A percentile compares a stretch with the other conserved stretches of the same genome.
Evolutionary conservation across 192 early-diverging fungal genomes (phyloP).

Genomic region (Chytriomyces hyalinus): DNA sequence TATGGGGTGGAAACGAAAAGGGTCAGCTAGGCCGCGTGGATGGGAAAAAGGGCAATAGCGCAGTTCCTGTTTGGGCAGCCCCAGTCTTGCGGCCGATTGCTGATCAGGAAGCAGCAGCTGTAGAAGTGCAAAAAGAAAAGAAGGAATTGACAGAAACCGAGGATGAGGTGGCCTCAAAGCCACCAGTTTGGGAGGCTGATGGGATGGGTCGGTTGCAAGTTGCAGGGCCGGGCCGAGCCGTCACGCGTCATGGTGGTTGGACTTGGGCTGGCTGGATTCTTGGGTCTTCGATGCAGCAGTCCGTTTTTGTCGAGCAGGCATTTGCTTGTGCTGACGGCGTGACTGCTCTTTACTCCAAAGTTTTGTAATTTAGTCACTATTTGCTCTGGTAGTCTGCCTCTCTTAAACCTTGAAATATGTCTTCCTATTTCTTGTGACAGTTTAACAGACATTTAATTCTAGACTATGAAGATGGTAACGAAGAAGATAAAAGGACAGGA

Average conservation of each 20-base stretch:
- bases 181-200: slow-evolving; percentile 14
- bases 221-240: slow-evolving; percentile 22
- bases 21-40: slow-evolving; percentile 43
- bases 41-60: slow-evolving; percentile 37
- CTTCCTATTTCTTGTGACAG: not conserved
- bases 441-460: too few relatives aligned
- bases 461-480: too few relatives aligned
- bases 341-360: slow-evolving; percentile 29
- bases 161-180: not conserved
- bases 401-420: not conserved
- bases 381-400: not conserved
- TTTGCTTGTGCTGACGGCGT: slow-evolving; percentile 35
- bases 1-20: slow-evolving; percentile 48
- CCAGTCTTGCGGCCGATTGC: not conserved
- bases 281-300: not conserved
- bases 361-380: not conserved
- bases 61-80: slow-evolving; percentile 25
- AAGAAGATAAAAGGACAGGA: too few relatives aligned
- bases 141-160: not conserved
- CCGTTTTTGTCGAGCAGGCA: slow-evolving; percentile 27
- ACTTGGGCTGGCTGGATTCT: not conserved
- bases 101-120: not conserved
- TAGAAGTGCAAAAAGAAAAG: too few relatives aligned
- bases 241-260: too few relatives aligned
- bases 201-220: slow-evolving; percentile 24